phyloP scores from a whole-genome alignment of 176 grass and related monocot species.

The Rhipidocladum racemiflorum region DNA sequence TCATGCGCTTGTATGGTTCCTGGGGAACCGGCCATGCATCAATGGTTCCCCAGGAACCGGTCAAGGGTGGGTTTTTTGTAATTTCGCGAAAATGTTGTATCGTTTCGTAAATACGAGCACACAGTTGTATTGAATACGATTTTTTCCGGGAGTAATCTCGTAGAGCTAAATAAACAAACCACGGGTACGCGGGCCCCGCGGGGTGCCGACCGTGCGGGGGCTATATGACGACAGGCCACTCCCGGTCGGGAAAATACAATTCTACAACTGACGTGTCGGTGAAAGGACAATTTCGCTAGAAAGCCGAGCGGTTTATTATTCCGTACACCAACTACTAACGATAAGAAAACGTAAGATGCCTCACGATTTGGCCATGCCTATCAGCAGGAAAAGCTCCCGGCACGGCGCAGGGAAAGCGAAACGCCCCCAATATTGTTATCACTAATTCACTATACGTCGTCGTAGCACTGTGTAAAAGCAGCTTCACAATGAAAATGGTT shows the following conservation, averaged over 20 bases:
- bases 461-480: too few relatives aligned
- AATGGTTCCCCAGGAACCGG: too few relatives aligned
- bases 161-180: neutral
- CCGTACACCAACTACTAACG: neutral
- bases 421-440: neutral
- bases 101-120: too few relatives aligned
- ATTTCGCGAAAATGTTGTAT: too few relatives aligned
- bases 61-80: too few relatives aligned
- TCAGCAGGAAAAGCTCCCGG: neutral
- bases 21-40: too few relatives aligned
- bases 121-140: too few relatives aligned
- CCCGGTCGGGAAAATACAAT: neutral
- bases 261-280: constrained; percentile 45
- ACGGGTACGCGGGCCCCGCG: neutral
- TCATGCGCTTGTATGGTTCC: too few relatives aligned
- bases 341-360: neutral
- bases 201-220: neutral
- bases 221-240: neutral
- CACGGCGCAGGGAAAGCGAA: neutral
- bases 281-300: constrained; percentile 12
- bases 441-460: too few relatives aligned
- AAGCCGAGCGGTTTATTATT: neutral
- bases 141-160: too few relatives aligned
- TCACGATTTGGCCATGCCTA: neutral
- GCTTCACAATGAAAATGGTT: too few relatives aligned